Percentiles rank a stretch among this genome's conserved stretches.
These are phyloP conservation scores for Chaetomiaceae sp. DNA, from an alignment of 2,329 filamentous ascomycete genomes.

Conservation along the genomic window DNA sequence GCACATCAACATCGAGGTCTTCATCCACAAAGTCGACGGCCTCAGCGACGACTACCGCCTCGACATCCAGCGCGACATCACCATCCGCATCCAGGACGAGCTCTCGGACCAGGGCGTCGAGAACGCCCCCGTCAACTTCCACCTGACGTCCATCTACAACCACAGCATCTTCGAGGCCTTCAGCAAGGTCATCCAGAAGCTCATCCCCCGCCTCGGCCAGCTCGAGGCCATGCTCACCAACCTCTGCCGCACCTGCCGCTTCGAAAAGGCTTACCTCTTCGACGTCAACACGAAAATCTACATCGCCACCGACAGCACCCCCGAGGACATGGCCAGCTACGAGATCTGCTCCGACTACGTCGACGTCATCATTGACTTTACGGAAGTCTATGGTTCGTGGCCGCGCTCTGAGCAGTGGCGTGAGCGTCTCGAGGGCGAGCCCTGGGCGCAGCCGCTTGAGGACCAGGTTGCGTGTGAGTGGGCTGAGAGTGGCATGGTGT, in stretches of 20 bases:
- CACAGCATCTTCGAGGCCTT: conserved; percentile 97
- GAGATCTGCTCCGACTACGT: conserved; percentile 99
- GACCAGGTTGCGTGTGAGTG: conserved; percentile 63
- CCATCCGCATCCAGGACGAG: conserved; percentile 93
- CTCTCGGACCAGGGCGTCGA: conserved; percentile 89
- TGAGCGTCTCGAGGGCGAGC: conserved; percentile 53
- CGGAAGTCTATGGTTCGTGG: conserved; percentile 86
- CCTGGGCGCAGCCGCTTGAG: conserved; percentile 58
- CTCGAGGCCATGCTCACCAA: conserved; percentile 93
- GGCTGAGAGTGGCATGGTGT: conserved; percentile 64
- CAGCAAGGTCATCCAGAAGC: conserved; percentile 95
- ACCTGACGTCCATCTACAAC: conserved; percentile 97
- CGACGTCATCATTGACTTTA: conserved; percentile 95
- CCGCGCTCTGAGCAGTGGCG: conserved; percentile 52
- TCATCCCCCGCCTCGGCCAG: conserved; percentile 88
- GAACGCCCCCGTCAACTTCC: conserved; percentile 89
- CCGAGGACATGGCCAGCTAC: conserved; percentile 91
- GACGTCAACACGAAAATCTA: conserved; percentile 98
- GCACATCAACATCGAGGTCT: conserved; percentile 94
- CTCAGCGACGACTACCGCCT: conserved; percentile 93
- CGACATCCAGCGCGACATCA: conserved; percentile 94
- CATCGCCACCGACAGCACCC: conserved; percentile 90
- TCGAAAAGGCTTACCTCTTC: conserved; percentile 97
- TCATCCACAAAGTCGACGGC: conserved; percentile 99
- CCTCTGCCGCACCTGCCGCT: conserved; percentile 85